Percentiles rank a stretch among this genome's conserved stretches.
phyloP scores from a whole-genome alignment of 225 moss, liverwort and hornwort genomes.

The Neckera pumila region DNA sequence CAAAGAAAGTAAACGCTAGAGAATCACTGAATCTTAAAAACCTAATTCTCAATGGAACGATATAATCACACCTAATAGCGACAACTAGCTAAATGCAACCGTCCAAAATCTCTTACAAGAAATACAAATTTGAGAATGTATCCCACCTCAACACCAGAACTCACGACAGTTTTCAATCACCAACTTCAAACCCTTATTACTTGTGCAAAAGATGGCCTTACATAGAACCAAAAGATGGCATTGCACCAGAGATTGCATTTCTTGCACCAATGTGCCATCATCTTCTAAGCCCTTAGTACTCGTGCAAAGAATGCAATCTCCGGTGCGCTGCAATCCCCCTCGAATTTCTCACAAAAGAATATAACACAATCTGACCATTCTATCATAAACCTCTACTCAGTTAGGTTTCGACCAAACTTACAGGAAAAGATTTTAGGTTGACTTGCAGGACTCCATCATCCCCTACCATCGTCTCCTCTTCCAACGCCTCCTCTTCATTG shows the following conservation, averaged over 20 bases:
- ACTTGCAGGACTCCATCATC: slow-evolving; percentile 8
- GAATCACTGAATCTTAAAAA: neutral
- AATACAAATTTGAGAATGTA: neutral
- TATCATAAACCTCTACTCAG: neutral
- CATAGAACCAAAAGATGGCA: neutral
- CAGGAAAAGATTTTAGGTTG: slow-evolving; percentile 33
- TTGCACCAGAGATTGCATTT: neutral
- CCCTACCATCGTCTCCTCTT: slow-evolving; percentile 6
- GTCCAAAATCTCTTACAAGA: neutral
- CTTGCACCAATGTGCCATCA: neutral
- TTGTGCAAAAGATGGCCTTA: neutral
- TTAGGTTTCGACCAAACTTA: slow-evolving; percentile 15
- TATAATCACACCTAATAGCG: neutral
- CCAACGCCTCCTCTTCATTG: slow-evolving; percentile 17
- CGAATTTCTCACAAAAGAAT: neutral
- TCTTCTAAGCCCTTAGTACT: neutral
- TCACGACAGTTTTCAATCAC: neutral
- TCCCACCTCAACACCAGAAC: neutral
- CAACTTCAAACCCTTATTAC: neutral
- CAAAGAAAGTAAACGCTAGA: neutral
- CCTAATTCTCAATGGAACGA: neutral
- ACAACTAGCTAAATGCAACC: neutral
- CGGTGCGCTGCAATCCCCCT: neutral
- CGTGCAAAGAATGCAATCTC: neutral
- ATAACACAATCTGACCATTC: neutral